Base-by-base conservation (phyloP, 2,329 filamentous ascomycete species). In the Clonostachys solani region DNA sequence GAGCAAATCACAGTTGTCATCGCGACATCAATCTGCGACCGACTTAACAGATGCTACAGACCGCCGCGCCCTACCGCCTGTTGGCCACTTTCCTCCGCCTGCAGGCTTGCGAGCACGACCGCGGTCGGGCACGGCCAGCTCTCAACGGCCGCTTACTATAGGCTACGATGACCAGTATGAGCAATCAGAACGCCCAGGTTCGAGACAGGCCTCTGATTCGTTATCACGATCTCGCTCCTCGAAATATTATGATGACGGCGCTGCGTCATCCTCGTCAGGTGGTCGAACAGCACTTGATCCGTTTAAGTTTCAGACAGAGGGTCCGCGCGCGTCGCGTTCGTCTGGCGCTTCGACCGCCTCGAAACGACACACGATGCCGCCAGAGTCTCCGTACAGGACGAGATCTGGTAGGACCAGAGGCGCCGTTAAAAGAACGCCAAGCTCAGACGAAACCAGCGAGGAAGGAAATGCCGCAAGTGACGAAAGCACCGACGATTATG, bases 21-120 rank as follows among this genome's bases (percentile, higher is more conserved):
- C 68, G 17, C 67, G 62, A 23, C 66, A 69, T 48, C 62, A 63
- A 7, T 61, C 69, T 35, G 64, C 68, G 13, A 68, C 66, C 40
- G 60, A 67, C 15, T 56, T 66, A 47, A 60, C 58, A 17, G 63
- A 64, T 45, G 60, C 55, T 36, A 65, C 68, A 52, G 65, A 66
- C 15, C 60, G 58, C 18, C 56, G 57, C 23, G 61, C 57, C 1
- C 66, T 72, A 46, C 74, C 77, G 13, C 73, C 74, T 1, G 71
- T 76, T 62, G 77, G 77, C 33, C 72, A 74, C 49, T 80, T 79
- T 46, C 63, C 74, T 15, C 73, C 75, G 7, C 73, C 76, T 16
- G 63, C 64, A 10, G 58, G 65, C 37, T 58, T 68, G 29, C 67
- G 66, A 7, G 59, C 65, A 33, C 71, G 73, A 33, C 67, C 65